Base-by-base conservation (phyloP, 495 filamentous ascomycete genomes). In the Xylaria venustula region DNA sequence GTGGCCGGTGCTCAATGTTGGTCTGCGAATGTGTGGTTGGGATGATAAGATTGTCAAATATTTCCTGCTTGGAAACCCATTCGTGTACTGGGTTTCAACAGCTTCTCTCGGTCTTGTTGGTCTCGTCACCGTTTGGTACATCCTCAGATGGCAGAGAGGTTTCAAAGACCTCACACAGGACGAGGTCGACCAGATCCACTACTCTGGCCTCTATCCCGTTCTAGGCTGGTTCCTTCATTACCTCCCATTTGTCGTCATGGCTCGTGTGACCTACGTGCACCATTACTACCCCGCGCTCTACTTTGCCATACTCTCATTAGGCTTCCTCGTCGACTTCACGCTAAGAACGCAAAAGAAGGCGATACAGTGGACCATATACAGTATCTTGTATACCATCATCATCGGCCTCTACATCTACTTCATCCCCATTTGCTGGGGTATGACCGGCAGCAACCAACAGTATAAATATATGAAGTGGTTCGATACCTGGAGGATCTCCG, bases 241-340 rank as follows among this genome's bases (percentile, higher is more conserved):
- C 68, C 73, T 97, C 47, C 94, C 94, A 20, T 98, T 98, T 76
- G 84, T 97, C 67, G 85, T 92, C 69, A 98, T 98, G 94, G 95
- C 90, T 12, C 89, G 94, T 77, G 94, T 98, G 55, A 98, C 94
- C 25, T 98, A 98, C 73, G 94, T 98, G 47, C 94, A 98, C 74
- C 94, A 98, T 76, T 98, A 98, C 77, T 98, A 98, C 75, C 94
- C 94, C 7, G 94, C 94, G n/a, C 83, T 98, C 3, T 98, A 97
- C 78, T 98, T 97, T 70, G 93, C 94, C 54, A 97, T 98, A 60
- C 79, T 98, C 22, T 86, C 83, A 11, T 84, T 90, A 51, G 95
- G 94, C 47, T 98, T 98, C 79, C 83, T 93, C 55, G 77, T 89
- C 54, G 93, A 98, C 74, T 97, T 90, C 85, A 75, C 88, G 48